Evolutionary conservation across 2,329 filamentous ascomycete species (phyloP).

Genomic region (Samsoniella hepiali): DNA sequence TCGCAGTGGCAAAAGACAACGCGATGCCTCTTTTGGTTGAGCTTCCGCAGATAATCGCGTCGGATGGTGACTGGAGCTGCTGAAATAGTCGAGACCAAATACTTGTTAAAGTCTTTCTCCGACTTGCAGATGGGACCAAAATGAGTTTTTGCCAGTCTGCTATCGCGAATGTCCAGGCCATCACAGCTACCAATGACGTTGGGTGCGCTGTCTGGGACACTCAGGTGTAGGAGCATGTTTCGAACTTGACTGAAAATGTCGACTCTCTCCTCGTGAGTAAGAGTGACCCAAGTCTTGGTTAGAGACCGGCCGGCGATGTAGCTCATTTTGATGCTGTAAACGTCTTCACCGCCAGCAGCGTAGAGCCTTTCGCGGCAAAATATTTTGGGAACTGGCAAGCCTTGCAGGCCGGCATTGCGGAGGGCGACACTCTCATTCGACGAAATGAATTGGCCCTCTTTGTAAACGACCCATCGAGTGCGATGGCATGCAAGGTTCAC

Average conservation of each 20-base stretch:
- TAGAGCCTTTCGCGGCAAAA: slow-evolving; percentile 14
- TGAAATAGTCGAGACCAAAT: slow-evolving; percentile 13
- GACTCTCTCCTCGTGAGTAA: slow-evolving; percentile 12
- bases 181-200: slow-evolving; percentile 17
- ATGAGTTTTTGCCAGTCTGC: slow-evolving; percentile 13
- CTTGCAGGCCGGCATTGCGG: slow-evolving; percentile 3
- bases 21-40: slow-evolving; percentile 21
- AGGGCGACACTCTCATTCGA: slow-evolving; percentile 13
- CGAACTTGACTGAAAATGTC: slow-evolving; percentile 14
- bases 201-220: background rate
- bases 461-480: slow-evolving; percentile 15
- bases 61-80: slow-evolving; percentile 14
- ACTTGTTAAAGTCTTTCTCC: slow-evolving; percentile 23
- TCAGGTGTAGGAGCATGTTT: slow-evolving; percentile 6
- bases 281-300: slow-evolving; percentile 5
- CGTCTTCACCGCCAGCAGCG: background rate
- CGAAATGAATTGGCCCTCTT: slow-evolving; percentile 7
- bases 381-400: slow-evolving; percentile 10
- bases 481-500: slow-evolving; percentile 12
- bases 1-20: slow-evolving; percentile 48
- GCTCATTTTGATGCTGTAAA: slow-evolving; percentile 16
- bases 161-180: slow-evolving; percentile 21
- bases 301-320: slow-evolving; percentile 13
- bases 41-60: slow-evolving; percentile 18
- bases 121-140: slow-evolving; percentile 15